Conservation (phyloP, 1,284 basidiomycete genomes). For the Peniophora sp. region DNA sequence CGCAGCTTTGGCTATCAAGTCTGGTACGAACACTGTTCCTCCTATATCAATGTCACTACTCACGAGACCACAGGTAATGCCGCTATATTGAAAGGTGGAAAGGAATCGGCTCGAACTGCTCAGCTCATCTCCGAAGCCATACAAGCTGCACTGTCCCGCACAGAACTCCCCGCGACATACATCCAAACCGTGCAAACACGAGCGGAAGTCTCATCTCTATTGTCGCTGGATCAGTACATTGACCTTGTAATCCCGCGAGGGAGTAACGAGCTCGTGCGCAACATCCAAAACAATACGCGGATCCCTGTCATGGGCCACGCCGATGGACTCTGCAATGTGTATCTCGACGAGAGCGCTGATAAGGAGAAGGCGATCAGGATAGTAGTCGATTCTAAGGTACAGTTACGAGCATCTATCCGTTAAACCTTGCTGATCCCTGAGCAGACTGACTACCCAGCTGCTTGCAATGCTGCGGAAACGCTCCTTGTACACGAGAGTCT, state of each 20-base stretch:
- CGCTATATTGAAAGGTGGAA: conserved; percentile 95
- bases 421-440: neutral
- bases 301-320: conserved; percentile 99
- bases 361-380: conserved; percentile 74
- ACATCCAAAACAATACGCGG: conserved; percentile 83
- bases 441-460: conserved; percentile 91
- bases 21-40: conserved; percentile 50
- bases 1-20: conserved; percentile 93
- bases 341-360: conserved; percentile 80
- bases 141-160: conserved; percentile 66
- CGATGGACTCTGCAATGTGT: conserved; percentile 89
- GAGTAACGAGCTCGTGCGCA: conserved; percentile 83
- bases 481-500: conserved; percentile 77
- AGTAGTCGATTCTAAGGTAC: conserved; percentile 87
- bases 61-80: conserved; percentile 61
- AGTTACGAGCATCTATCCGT: conserved; percentile 9
- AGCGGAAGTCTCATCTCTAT: conserved; percentile 83
- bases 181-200: conserved; percentile 92
- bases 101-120: conserved; percentile 81
- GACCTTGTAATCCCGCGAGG: conserved; percentile 97
- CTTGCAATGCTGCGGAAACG: conserved; percentile 93
- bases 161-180: conserved; percentile 70
- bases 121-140: conserved; percentile 74
- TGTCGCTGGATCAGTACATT: conserved; percentile 86
- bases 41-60: neutral